Evolutionary conservation across 768 basidiomycete genomes (phyloP).

Genomic region (Piloderma croceum): DNA sequence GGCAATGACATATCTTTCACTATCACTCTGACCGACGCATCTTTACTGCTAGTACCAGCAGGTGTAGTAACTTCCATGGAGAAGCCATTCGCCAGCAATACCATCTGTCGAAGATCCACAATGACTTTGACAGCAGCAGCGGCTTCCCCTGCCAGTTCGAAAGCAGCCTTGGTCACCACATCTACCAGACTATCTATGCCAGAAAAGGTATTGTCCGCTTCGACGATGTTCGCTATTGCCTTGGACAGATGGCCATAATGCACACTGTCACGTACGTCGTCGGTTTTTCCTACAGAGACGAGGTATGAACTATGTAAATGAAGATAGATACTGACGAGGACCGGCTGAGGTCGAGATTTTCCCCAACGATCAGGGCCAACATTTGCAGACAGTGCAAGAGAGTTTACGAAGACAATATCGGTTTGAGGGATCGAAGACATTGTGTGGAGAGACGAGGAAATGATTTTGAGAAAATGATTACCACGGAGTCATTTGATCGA

Average conservation of each 20-base stretch:
- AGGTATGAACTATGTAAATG: conserved; percentile 40
- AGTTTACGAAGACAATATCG: conserved; percentile 43
- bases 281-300: conserved; percentile 37
- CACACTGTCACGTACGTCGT: conserved; percentile 51
- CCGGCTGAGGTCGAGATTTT: conserved; percentile 41
- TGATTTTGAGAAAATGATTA: too few relatives aligned
- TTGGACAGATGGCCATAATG: conserved; percentile 64
- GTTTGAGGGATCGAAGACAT: too few relatives aligned
- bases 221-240: conserved; percentile 29
- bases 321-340: conserved; percentile 42
- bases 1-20: conserved; percentile 45
- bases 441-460: too few relatives aligned
- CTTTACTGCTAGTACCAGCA: not conserved
- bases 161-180: conserved; percentile 32
- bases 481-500: too few relatives aligned
- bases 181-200: conserved; percentile 28
- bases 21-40: conserved; percentile 24
- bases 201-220: conserved; percentile 20
- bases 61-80: conserved; percentile 32
- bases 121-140: conserved; percentile 37
- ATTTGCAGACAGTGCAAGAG: conserved; percentile 34
- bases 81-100: conserved; percentile 46
- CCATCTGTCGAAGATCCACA: conserved; percentile 40
- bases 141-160: conserved; percentile 32
- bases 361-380: conserved; percentile 52